Evolutionary conservation across 2,329 filamentous ascomycete genomes (phyloP).

Genomic region (Celoporthe dispersa): DNA sequence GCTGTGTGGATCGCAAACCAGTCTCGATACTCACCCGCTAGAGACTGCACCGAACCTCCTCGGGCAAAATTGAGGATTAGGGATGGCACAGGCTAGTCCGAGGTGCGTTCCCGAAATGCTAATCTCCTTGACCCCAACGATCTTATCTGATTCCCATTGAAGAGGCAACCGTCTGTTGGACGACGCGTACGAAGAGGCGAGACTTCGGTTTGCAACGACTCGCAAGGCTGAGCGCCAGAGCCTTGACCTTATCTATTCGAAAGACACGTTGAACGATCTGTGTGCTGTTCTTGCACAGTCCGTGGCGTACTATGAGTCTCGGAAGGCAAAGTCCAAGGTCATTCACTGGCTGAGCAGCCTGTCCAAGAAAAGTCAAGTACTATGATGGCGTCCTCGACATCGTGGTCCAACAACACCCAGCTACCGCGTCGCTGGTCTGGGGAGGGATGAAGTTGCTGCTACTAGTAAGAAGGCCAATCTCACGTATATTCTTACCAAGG

Average conservation of each 20-base stretch:
- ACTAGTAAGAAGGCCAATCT: constrained; percentile 21
- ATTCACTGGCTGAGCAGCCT: neutral
- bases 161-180: no score
- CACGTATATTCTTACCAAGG: neutral
- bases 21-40: no score
- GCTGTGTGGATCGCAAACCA: no score
- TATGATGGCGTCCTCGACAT: constrained; percentile 30
- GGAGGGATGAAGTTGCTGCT: constrained; percentile 36
- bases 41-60: no score
- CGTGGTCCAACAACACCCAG: constrained; percentile 34
- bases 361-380: neutral
- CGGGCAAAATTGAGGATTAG: no score
- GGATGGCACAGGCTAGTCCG: no score
- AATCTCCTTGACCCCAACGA: no score
- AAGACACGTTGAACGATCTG: neutral
- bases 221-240: no score
- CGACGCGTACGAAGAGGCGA: neutral
- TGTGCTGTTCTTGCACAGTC: neutral
- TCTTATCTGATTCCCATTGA: no score
- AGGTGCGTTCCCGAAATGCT: no score
- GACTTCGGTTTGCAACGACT: neutral
- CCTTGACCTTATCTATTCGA: neutral
- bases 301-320: neutral
- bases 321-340: neutral
- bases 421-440: constrained; percentile 34